A percentile compares a stretch with the other conserved stretches of the same genome.
These are phyloP conservation scores for Lactarius deliciosus DNA, from an alignment of 768 basidiomycete genomes.

Conservation along the genomic window DNA sequence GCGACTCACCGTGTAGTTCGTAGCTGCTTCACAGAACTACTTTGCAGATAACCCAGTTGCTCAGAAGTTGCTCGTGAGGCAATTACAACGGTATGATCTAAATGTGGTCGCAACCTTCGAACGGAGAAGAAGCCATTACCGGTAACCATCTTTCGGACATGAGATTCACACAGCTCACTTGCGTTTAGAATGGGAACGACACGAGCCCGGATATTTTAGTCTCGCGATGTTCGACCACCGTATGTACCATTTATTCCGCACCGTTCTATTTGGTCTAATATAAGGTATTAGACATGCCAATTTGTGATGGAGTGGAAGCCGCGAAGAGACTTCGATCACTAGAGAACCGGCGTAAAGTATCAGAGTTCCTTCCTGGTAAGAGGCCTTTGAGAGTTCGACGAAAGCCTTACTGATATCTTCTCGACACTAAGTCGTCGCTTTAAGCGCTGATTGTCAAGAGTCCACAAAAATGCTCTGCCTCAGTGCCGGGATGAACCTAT, in stretches of 20 bases:
- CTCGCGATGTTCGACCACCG: slow-evolving; percentile 76
- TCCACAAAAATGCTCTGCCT: slow-evolving; percentile 73
- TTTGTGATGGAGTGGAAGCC: slow-evolving; percentile 76
- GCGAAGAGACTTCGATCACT: slow-evolving; percentile 59
- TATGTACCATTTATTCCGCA: slow-evolving; percentile 31
- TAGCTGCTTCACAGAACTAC: neutral
- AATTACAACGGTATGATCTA: slow-evolving; percentile 60
- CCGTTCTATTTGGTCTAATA: slow-evolving; percentile 4
- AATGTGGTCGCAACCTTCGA: slow-evolving; percentile 62
- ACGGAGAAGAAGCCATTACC: slow-evolving; percentile 65
- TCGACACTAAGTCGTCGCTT: slow-evolving; percentile 53
- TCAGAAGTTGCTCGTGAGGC: slow-evolving; percentile 64
- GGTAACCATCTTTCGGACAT: slow-evolving; percentile 37
- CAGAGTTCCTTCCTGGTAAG: slow-evolving; percentile 56
- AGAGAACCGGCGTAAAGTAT: slow-evolving; percentile 56
- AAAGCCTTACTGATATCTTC: neutral
- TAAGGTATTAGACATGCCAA: slow-evolving; percentile 61
- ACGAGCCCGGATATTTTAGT: slow-evolving; percentile 66
- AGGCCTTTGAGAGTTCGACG: neutral
- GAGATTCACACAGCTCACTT: slow-evolving; percentile 9
- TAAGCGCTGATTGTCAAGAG: slow-evolving; percentile 77
- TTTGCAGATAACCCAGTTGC: slow-evolving; percentile 66
- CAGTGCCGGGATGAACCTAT: slow-evolving; percentile 78
- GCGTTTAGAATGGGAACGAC: slow-evolving; percentile 61
- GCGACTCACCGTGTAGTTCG: neutral